Conservation (phyloP, 2,329 filamentous ascomycete species). For the Ceratocystis huliohia region DNA sequence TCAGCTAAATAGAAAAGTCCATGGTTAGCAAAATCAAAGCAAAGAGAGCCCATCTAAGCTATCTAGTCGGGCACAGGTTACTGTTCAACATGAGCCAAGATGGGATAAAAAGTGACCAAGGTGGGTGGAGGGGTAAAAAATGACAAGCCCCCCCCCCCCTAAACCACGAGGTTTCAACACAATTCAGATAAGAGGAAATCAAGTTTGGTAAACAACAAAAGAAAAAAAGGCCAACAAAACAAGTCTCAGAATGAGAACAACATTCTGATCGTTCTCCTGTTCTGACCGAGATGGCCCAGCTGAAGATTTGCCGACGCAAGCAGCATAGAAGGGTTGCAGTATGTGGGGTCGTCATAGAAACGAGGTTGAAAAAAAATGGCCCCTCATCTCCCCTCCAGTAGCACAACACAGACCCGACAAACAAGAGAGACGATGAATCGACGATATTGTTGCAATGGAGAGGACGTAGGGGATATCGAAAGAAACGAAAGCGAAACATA, state of each 20-base stretch:
- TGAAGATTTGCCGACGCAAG: not conserved
- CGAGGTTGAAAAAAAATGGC: constrained; percentile 17
- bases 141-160: constrained; percentile 16
- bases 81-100: not conserved
- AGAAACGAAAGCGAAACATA: constrained; percentile 15
- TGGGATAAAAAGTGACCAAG: not conserved
- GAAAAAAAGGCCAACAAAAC: not conserved
- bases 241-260: not conserved
- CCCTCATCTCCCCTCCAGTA: constrained; percentile 15
- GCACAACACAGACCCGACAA: constrained; percentile 1
- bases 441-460: not conserved
- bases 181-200: not conserved
- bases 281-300: not conserved
- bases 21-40: not conserved
- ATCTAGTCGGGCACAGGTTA: not conserved
- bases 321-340: not conserved
- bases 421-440: constrained; percentile 3
- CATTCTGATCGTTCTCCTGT: not conserved
- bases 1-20: constrained; percentile 48
- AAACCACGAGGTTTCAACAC: not conserved
- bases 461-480: constrained; percentile 10
- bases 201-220: not conserved
- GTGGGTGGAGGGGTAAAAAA: constrained; percentile 15
- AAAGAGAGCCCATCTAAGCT: not conserved
- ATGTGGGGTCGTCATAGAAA: constrained; percentile 21